Evolutionary conservation across 169 alveolate species (phyloP).

Genomic region (Plasmodium coatneyi): DNA sequence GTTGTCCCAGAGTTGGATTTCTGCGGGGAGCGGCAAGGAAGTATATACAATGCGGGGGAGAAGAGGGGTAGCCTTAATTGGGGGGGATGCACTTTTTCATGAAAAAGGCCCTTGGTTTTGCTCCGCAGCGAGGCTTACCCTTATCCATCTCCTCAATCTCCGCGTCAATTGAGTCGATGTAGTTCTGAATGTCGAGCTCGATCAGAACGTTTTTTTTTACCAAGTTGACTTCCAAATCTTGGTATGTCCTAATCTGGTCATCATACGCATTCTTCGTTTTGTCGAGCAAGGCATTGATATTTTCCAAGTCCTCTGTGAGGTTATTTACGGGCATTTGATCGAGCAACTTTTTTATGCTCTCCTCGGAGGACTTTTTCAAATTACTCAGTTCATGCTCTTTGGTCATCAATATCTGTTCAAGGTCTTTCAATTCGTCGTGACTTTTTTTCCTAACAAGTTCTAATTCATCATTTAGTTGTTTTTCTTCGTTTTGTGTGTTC

Average conservation of each 20-base stretch:
- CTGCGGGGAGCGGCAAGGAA: background rate
- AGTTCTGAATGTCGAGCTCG: constrained; percentile 50
- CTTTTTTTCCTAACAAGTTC: constrained; percentile 40
- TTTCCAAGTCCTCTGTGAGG: constrained; percentile 38
- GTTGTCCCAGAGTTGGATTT: constrained; percentile 7
- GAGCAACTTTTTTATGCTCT: constrained; percentile 24
- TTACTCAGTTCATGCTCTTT: constrained; percentile 39
- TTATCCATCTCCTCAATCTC: constrained; percentile 18
- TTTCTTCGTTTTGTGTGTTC: constrained; percentile 54
- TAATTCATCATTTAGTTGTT: constrained; percentile 55
- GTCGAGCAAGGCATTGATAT: constrained; percentile 37
- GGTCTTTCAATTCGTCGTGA: constrained; percentile 30
- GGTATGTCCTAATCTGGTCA: constrained; percentile 37
- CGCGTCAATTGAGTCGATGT: constrained; percentile 26
- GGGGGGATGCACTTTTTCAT: background rate
- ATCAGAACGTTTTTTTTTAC: constrained; percentile 37
- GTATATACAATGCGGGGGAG: background rate
- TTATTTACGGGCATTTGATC: constrained; percentile 39
- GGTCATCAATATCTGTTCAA: constrained; percentile 14
- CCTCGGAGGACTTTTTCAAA: constrained; percentile 28
- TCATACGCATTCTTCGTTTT: constrained; percentile 69
- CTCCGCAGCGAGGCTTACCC: background rate
- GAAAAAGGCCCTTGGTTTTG: background rate
- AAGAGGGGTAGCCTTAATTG: background rate
- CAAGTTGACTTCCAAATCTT: constrained; percentile 42